A percentile compares a stretch with the other conserved stretches of the same genome.
Evolutionary conservation across 2,329 filamentous ascomycete species (phyloP).

Genomic region (Neofusicoccum cordaticola): DNA sequence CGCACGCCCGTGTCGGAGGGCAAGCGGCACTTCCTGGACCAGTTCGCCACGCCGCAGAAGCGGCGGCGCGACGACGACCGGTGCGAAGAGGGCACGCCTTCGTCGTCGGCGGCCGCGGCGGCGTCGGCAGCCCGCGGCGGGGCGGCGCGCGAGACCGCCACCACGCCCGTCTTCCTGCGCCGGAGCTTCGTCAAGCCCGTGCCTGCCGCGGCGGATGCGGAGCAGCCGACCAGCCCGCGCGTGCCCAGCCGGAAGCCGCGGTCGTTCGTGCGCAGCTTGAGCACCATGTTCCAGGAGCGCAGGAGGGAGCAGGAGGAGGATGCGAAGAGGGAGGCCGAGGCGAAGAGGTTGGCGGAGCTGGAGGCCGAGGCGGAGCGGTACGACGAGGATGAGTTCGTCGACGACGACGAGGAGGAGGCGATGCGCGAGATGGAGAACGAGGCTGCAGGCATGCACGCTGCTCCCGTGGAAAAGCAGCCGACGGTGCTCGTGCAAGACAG

Average conservation of each 20-base stretch:
- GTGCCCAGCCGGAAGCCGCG: conserved; percentile 51
- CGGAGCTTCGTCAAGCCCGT: conserved; percentile 47
- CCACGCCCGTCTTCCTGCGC: conserved; percentile 69
- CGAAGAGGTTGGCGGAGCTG: conserved; percentile 59
- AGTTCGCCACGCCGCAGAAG: conserved; percentile 64
- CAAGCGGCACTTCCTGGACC: conserved; percentile 61
- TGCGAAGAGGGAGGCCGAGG: conserved; percentile 38
- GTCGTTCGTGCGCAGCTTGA: conserved; percentile 3
- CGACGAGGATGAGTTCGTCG: conserved; percentile 26
- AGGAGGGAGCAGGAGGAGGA: conserved; percentile 27
- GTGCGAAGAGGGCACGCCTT: too few relatives aligned
- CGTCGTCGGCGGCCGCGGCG: conserved; percentile 22
- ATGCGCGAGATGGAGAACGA: conserved; percentile 66
- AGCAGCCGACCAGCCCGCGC: conserved; percentile 41
- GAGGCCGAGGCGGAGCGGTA: conserved; percentile 41
- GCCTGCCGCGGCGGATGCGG: conserved; percentile 52
- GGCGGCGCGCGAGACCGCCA: conserved; percentile 33
- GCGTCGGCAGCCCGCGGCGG: too few relatives aligned
- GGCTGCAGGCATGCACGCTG: conserved; percentile 26
- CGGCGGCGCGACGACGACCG: conserved; percentile 22
- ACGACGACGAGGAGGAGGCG: conserved; percentile 68
- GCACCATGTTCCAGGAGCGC: conserved; percentile 18
- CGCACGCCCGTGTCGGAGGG: conserved; percentile 53
- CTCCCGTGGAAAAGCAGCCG: conserved; percentile 24
- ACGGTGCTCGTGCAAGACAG: conserved; percentile 43